phyloP scores from a whole-genome alignment of 1,284 basidiomycete species.

The Vanrija sp. region DNA sequence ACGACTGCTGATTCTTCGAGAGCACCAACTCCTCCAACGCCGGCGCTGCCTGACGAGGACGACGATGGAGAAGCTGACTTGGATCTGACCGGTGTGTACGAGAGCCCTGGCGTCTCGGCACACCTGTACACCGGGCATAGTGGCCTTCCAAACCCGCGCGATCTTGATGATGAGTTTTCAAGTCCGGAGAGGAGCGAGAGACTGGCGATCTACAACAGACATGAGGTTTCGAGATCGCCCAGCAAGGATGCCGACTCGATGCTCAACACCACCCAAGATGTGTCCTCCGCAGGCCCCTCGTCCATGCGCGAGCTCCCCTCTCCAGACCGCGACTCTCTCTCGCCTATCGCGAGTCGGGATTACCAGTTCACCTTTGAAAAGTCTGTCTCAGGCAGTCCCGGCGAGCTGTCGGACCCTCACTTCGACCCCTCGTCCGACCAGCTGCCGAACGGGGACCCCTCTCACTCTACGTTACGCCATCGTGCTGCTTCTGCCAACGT shows the following conservation, averaged over 20 bases:
- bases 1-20: constrained; percentile 12
- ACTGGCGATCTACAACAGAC: no score
- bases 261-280: constrained; percentile 1
- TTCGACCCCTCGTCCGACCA: constrained; percentile 18
- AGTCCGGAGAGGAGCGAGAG: no score
- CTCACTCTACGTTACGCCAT: constrained; percentile 28
- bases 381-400: not conserved
- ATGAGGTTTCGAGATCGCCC: no score
- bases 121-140: no score
- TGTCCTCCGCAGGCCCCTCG: not conserved
- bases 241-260: not conserved
- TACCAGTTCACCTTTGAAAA: constrained; percentile 68
- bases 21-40: constrained; percentile 1
- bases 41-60: constrained; percentile 1
- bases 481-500: constrained; percentile 58
- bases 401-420: not conserved
- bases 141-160: no score
- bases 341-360: constrained; percentile 44
- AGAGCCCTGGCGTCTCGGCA: no score
- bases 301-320: not conserved
- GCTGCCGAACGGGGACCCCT: constrained; percentile 24
- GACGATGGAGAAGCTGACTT: constrained; percentile 12
- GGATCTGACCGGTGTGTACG: no score
- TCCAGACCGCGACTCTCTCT: constrained; percentile 19
- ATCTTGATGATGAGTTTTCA: no score